Base-by-base conservation (phyloP, 1,139 yeast genomes). In the Magnusiomyces ingens region DNA sequence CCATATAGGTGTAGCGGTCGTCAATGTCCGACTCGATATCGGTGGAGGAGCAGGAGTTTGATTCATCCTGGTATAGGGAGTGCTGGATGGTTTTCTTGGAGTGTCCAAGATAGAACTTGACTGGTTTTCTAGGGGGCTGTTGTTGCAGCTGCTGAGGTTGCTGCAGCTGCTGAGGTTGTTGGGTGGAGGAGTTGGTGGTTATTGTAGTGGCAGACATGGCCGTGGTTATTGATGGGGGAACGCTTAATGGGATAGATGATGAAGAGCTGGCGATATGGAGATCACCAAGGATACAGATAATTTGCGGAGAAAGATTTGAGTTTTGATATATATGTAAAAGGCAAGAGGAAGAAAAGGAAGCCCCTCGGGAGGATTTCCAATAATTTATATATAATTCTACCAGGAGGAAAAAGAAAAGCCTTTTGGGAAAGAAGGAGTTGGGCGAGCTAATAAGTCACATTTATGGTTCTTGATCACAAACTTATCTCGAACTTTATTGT, bases 61-160 rank as follows among this genome's bases (percentile, higher is more conserved):
- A 13, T 13, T 22, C 45, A 5, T 19, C 32, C 12, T 13, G 13
- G 3, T n/a, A 15, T 3, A 42, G 8, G 19, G 45, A 18, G 32
- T 41, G 36, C 18, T 45, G 38, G 32, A 45, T 40, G 15, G 49
- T 35, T 17, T 35, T 22, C 12, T 45, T 45, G 19, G 52, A 50
- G 35, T 50, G 40, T 12, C 52, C 52, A 12, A 50, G 45, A 22
- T 35, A 50, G 45, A 50, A 50, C 35, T 32, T 21, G 15, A 50
- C 52, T 3, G 45, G 29, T n/a, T 12, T 37, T 15, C 18, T 37
- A 4, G 41, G 32, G 32, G 4, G 4, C 32, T 26, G 32, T 8
- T 26, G 32, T 26, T 26, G 32, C 32, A 5, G 32, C 32, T 26
- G 32, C 32, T 26, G 32, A 4, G 4, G 32, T 8, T 26, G 32